Conservation (phyloP, 371 early-diverging fungal species). For the Mucor sp. region DNA sequence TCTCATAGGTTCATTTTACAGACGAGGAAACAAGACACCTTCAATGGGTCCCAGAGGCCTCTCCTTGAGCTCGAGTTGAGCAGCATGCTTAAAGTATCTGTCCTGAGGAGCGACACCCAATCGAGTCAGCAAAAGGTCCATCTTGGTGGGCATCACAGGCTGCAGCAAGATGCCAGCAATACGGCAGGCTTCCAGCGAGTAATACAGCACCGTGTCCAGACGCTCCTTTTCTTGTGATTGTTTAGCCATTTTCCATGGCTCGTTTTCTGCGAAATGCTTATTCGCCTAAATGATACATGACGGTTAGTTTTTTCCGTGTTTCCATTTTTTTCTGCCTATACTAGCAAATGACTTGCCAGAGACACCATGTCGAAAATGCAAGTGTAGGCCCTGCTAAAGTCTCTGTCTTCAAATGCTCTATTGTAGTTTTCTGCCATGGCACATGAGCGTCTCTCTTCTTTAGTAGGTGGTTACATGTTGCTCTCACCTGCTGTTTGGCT, state of each 20-base stretch:
- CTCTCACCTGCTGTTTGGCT: constrained; percentile 45
- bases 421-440: constrained; percentile 30
- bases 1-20: background rate
- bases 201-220: constrained; percentile 68
- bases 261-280: constrained; percentile 65
- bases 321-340: background rate
- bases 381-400: constrained; percentile 56
- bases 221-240: constrained; percentile 41
- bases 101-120: constrained; percentile 55
- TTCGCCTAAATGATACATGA: constrained; percentile 57
- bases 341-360: constrained; percentile 42
- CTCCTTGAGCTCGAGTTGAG: constrained; percentile 17
- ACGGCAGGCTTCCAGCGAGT: constrained; percentile 77
- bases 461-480: background rate
- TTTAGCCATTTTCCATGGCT: constrained; percentile 83
- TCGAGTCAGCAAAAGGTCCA: constrained; percentile 61
- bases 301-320: background rate
- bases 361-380: constrained; percentile 58
- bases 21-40: constrained; percentile 27
- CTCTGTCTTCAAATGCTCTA: constrained; percentile 40
- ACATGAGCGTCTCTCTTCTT: background rate
- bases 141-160: constrained; percentile 88
- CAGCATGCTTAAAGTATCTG: constrained; percentile 53
- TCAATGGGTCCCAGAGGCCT: constrained; percentile 16
- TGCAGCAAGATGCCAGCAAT: constrained; percentile 76